Evolutionary conservation across 176 grass and related monocot species (phyloP).

Genomic region (Saccharum officinarum): DNA sequence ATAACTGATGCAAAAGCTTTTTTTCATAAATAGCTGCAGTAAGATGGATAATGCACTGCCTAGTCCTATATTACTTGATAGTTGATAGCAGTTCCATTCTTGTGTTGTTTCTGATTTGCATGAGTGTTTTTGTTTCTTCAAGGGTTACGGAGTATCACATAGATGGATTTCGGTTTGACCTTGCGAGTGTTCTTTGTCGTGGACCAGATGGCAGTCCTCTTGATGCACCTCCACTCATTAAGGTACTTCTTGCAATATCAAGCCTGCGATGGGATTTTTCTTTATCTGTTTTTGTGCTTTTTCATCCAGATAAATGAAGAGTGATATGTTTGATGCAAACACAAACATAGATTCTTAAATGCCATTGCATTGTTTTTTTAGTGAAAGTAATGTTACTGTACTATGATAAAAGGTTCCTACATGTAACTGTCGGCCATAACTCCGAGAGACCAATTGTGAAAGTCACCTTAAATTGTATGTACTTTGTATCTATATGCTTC

Average conservation of each 20-base stretch:
- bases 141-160: conserved; percentile 98
- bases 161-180: conserved; percentile 98
- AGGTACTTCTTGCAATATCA: conserved; percentile 48
- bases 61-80: conserved; percentile 15
- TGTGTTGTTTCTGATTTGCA: conserved; percentile 18
- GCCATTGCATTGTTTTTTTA: not conserved
- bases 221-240: conserved; percentile 84
- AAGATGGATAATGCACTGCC: conserved; percentile 12
- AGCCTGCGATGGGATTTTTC: not conserved
- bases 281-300: not conserved
- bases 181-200: conserved; percentile 97
- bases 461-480: conserved; percentile 3
- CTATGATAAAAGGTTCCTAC: not conserved
- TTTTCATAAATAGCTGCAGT: conserved; percentile 5
- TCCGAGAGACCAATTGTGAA: conserved; percentile 3
- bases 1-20: conserved; percentile 2
- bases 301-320: conserved; percentile 3
- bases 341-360: not conserved
- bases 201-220: conserved; percentile 79
- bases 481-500: conserved; percentile 2
- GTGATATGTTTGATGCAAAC: not conserved
- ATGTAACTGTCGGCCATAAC: not conserved
- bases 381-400: not conserved
- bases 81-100: not conserved
- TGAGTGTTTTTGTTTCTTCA: conserved; percentile 20